These are phyloP conservation scores for Olyra latifolia DNA, from an alignment of 176 grass and related monocot genomes.

Conservation along the genomic window DNA sequence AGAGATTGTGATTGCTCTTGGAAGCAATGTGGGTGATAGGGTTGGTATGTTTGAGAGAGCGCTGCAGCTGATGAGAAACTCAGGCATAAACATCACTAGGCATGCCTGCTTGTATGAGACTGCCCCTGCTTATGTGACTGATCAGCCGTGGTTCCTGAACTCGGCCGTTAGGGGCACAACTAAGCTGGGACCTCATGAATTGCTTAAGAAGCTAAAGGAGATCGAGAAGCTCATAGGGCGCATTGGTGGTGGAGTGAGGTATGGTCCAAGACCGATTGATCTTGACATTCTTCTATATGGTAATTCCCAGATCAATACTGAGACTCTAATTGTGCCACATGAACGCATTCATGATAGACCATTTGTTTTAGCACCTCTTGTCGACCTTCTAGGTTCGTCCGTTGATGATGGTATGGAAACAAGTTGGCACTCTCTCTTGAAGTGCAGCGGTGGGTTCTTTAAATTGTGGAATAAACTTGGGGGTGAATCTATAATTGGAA, in stretches of 20 bases:
- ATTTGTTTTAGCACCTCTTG: slow-evolving; percentile 84
- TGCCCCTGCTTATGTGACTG: slow-evolving; percentile 82
- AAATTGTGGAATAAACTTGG: slow-evolving; percentile 74
- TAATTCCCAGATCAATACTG: slow-evolving; percentile 40
- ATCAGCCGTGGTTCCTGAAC: slow-evolving; percentile 78
- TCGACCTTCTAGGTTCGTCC: slow-evolving; percentile 69
- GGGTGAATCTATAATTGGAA: slow-evolving; percentile 74
- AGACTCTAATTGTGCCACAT: slow-evolving; percentile 69
- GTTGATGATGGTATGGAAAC: slow-evolving; percentile 47
- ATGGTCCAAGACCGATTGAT: slow-evolving; percentile 85
- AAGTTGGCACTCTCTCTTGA: slow-evolving; percentile 71
- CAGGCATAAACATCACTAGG: slow-evolving; percentile 64
- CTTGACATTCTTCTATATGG: slow-evolving; percentile 92
- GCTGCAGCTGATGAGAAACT: slow-evolving; percentile 61
- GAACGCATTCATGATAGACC: slow-evolving; percentile 82
- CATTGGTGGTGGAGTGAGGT: slow-evolving; percentile 57
- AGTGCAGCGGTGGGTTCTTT: slow-evolving; percentile 56
- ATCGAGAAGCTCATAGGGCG: slow-evolving; percentile 78
- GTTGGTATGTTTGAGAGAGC: slow-evolving; percentile 64
- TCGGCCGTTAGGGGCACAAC: slow-evolving; percentile 77
- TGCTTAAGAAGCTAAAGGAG: slow-evolving; percentile 69
- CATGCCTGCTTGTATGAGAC: slow-evolving; percentile 85
- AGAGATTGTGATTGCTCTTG: slow-evolving; percentile 85
- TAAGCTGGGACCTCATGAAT: slow-evolving; percentile 68
- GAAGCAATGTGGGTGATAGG: slow-evolving; percentile 81